Evolutionary conservation across 1,139 yeast genomes (phyloP), one percentile per base, ranked within the genome.

Genomic region (Diutina siamensis): DNA sequence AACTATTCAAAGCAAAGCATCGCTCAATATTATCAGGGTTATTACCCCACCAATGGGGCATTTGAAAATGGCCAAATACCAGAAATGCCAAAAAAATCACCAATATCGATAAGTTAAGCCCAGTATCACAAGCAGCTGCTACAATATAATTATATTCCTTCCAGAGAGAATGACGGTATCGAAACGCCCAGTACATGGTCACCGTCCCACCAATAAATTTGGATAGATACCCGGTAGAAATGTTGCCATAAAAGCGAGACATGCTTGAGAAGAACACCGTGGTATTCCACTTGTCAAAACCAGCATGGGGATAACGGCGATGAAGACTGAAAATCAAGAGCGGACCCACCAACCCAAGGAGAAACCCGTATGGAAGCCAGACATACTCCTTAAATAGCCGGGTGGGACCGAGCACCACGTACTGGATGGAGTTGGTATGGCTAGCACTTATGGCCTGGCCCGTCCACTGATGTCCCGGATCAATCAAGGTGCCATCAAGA

Each of bases 391-490:
- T 55, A 50, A 74, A 73, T 3, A 73, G 57, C 35, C 68, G 56
- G 7, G 58, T 52, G 0, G 78, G 78, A 0, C 78, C 79, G 40
- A 73, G 55, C 1, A 74, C 62, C 15, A 72, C 77, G 49, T 72
- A 72, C 52, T 71, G 76, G 27, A 73, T 67, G 12, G 78, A 72
- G 52, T 72, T 71, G 13, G 75, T 68, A 51, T 72, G 71, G 48
- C 62, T 63, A 15, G 62, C 57, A 33, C 63, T 60, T 28, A 72
- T 61, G 5, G 60, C 52, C 50, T 72, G 77, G 3, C 75, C 77
- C 1, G 77, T 72, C 78, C 78, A 74, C 53, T 73, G 78, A 50
- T 71, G 72, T 25, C 72, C 55, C 0, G 76, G 74, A 50, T 73
- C 78, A 1, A 49, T 54, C 38, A 56, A 54, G 1, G 55, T 50